Conservation (phyloP, 1,284 basidiomycete species). For the Psilocybe mexicana region DNA sequence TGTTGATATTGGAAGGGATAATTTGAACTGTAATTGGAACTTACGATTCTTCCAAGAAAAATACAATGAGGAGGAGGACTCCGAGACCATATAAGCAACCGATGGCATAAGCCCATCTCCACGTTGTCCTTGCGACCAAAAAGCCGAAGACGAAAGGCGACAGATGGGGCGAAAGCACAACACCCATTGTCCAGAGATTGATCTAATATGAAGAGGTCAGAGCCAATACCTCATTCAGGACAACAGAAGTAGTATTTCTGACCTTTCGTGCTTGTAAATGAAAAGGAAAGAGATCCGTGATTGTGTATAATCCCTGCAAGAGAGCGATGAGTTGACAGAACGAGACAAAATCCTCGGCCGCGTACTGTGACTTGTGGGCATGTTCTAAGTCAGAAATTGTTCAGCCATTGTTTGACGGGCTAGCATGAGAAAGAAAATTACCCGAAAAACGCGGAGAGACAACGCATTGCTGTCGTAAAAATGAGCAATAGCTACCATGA, state of each 20-base stretch:
- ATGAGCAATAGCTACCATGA: background rate
- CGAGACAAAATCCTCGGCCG: background rate
- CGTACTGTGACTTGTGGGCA: slow-evolving; percentile 62
- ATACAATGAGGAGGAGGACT: slow-evolving; percentile 52
- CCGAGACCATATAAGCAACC: slow-evolving; percentile 54
- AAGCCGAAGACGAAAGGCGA: slow-evolving; percentile 65
- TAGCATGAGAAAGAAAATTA: slow-evolving; percentile 28
- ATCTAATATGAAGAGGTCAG: slow-evolving; percentile 32
- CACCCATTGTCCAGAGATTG: slow-evolving; percentile 66
- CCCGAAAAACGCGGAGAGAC: slow-evolving; percentile 67
- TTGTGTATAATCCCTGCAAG: slow-evolving; percentile 52
- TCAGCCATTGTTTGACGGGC: background rate
- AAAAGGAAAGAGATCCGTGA: slow-evolving; percentile 69
- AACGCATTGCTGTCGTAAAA: slow-evolving; percentile 53
- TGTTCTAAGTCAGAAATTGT: slow-evolving; percentile 37
- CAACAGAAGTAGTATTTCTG: background rate
- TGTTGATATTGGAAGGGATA: background rate
- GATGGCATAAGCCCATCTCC: slow-evolving; percentile 67
- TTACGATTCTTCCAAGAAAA: slow-evolving; percentile 65
- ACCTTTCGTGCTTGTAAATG: slow-evolving; percentile 40
- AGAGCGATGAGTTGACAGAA: background rate
- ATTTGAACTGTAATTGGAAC: slow-evolving; percentile 15
- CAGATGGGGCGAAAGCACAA: slow-evolving; percentile 56
- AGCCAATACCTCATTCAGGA: background rate
- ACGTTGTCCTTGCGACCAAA: slow-evolving; percentile 54